Percentiles rank a stretch among this genome's conserved stretches.
These are phyloP conservation scores for Daedaleopsis nitida DNA, from an alignment of 768 basidiomycete genomes.

Conservation along the genomic window DNA sequence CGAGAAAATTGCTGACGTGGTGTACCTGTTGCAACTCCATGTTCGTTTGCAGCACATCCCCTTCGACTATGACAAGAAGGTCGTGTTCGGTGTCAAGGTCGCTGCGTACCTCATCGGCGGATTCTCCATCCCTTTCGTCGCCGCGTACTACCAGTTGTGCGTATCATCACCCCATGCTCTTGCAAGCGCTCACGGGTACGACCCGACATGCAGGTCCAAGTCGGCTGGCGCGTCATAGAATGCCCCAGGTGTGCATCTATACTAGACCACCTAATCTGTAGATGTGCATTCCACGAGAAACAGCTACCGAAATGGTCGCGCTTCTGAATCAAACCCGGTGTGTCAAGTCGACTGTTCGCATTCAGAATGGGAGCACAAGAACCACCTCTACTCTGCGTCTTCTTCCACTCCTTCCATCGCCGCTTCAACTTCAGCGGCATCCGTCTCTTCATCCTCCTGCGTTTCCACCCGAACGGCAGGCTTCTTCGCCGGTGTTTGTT, in stretches of 20 bases:
- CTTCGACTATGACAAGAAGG: constrained; percentile 34
- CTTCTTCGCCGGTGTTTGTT: background rate
- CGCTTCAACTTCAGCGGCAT: constrained; percentile 27
- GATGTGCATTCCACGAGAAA: constrained; percentile 12
- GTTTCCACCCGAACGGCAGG: constrained; percentile 29
- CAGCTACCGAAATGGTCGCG: constrained; percentile 13
- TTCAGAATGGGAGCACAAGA: no score
- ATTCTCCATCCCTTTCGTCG: constrained; percentile 69
- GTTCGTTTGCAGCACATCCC: constrained; percentile 31
- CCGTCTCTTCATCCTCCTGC: constrained; percentile 39
- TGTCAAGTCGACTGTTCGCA: background rate
- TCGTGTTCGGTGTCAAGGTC: constrained; percentile 46
- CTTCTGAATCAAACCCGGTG: constrained; percentile 1
- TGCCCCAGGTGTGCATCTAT: constrained; percentile 7
- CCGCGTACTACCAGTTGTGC: constrained; percentile 64
- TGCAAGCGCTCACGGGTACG: background rate
- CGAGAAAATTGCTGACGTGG: constrained; percentile 8
- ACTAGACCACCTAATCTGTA: constrained; percentile 18
- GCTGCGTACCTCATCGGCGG: constrained; percentile 50
- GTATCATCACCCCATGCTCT: constrained; percentile 30
- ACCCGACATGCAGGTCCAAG: constrained; percentile 17
- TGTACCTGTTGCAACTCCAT: constrained; percentile 4
- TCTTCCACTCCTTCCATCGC: constrained; percentile 6
- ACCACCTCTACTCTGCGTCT: constrained; percentile 1
- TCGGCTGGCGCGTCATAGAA: constrained; percentile 16